phyloP scores from a whole-genome alignment of 2,329 filamentous ascomycete species.

The Hymenotorrendiella dingleyae region DNA sequence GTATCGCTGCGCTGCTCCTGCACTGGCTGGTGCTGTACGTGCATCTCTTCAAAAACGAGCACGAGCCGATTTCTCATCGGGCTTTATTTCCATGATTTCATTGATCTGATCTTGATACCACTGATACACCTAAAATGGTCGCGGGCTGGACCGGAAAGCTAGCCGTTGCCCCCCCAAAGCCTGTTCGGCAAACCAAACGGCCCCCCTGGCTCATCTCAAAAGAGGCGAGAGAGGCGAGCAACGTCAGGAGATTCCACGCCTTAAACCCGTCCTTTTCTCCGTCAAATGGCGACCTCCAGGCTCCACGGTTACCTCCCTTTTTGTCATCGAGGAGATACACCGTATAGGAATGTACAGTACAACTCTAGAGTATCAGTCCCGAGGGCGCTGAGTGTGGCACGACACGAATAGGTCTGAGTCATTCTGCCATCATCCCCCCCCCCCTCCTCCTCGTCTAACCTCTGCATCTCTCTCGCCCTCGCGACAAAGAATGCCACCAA shows the following conservation, averaged over 20 bases:
- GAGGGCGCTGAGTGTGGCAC: neutral
- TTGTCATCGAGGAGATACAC: neutral
- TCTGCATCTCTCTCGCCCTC: neutral
- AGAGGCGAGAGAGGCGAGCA: too few relatives aligned
- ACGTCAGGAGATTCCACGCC: too few relatives aligned
- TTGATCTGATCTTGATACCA: neutral
- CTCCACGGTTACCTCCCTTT: neutral
- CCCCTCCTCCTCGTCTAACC: neutral
- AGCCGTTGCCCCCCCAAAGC: too few relatives aligned
- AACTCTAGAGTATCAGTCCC: neutral
- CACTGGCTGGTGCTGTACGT: too few relatives aligned
- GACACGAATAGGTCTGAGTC: neutral
- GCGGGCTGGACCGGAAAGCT: neutral
- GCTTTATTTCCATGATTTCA: neutral
- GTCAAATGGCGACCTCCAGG: neutral
- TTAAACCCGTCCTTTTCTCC: neutral
- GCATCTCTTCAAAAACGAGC: too few relatives aligned
- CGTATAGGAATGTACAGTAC: neutral
- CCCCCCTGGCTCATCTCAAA: too few relatives aligned
- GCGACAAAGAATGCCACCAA: neutral
- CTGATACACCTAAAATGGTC: neutral
- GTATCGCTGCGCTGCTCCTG: too few relatives aligned
- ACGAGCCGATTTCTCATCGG: neutral
- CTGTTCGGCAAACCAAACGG: too few relatives aligned
- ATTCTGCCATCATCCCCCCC: slow-evolving; percentile 1